Percentiles rank a stretch among this genome's conserved stretches.
Conservation (phyloP, 345 rosid genomes). For the Lumnitzera littorea region DNA sequence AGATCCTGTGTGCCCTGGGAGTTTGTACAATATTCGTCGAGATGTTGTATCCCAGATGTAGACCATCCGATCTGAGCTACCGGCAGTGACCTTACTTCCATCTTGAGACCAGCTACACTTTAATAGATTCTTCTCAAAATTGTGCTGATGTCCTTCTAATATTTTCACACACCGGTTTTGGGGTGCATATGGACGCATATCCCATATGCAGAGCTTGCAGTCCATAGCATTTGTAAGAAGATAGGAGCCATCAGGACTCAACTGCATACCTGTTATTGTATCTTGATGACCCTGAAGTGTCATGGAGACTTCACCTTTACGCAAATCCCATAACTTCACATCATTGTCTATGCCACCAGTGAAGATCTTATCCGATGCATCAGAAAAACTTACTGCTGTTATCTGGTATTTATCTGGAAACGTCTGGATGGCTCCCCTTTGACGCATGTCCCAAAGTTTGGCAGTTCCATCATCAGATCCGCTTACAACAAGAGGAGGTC, state of each 20-base stretch:
- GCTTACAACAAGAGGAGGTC: conserved; percentile 85
- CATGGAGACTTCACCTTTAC: conserved; percentile 88
- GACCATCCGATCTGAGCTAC: conserved; percentile 96
- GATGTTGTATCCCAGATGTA: conserved; percentile 94
- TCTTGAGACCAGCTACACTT: conserved; percentile 95
- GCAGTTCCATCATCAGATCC: conserved; percentile 99
- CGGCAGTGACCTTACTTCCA: conserved; percentile 93
- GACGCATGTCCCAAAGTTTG: conserved; percentile 98
- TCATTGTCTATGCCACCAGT: conserved; percentile 89
- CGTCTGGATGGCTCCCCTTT: conserved; percentile 97
- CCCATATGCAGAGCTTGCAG: conserved; percentile 91
- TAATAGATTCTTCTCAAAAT: conserved; percentile 84
- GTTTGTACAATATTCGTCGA: conserved; percentile 78
- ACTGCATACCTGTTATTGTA: conserved; percentile 83
- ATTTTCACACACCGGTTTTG: conserved; percentile 92
- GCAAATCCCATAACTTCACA: conserved; percentile 85
- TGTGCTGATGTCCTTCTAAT: conserved; percentile 94
- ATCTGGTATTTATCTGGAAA: conserved; percentile 97
- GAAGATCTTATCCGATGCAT: conserved; percentile 90
- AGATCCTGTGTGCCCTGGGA: conserved; percentile 92
- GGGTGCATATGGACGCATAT: conserved; percentile 96
- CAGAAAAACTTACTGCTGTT: conserved; percentile 88
- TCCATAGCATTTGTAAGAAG: conserved; percentile 96
- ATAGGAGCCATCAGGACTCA: conserved; percentile 96
- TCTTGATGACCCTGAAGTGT: conserved; percentile 95